These are phyloP conservation scores for Mortierella alpina DNA, from an alignment of 192 early-diverging fungal genomes.

Conservation along the genomic window DNA sequence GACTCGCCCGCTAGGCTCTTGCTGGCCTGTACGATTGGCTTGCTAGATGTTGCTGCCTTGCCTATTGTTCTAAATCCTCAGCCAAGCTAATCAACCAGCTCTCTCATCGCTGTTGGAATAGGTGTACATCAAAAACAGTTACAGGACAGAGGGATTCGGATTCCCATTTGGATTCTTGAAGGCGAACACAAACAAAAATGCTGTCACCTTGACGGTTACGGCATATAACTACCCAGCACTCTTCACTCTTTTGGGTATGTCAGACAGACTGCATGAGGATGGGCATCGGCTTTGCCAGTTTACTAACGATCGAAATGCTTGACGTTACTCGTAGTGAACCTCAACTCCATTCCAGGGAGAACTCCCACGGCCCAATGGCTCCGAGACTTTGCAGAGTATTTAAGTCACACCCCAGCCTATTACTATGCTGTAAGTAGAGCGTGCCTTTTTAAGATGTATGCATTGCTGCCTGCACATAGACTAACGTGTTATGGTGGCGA, in stretches of 20 bases:
- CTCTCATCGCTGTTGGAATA: conserved; percentile 1
- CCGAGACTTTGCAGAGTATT: conserved; percentile 69
- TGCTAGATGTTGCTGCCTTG: neutral
- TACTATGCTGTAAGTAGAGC: conserved; percentile 65
- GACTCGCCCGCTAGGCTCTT: conserved; percentile 59
- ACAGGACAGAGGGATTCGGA: conserved; percentile 68
- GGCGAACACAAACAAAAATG: conserved; percentile 68
- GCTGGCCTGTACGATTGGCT: conserved; percentile 62
- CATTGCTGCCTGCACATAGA: conserved; percentile 34
- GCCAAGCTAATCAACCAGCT: neutral
- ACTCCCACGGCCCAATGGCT: conserved; percentile 61
- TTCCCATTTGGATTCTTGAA: conserved; percentile 83
- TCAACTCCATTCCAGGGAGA: conserved; percentile 53
- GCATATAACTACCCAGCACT: conserved; percentile 84
- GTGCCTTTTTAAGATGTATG: conserved; percentile 32
- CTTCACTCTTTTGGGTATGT: conserved; percentile 72
- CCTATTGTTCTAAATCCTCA: neutral
- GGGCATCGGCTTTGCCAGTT: neutral
- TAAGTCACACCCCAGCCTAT: conserved; percentile 73
- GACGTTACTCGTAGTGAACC: conserved; percentile 6
- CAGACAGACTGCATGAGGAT: neutral
- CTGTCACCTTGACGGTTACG: conserved; percentile 79
- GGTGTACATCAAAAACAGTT: conserved; percentile 73
- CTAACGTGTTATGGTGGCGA: neutral
- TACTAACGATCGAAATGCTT: neutral